phyloP scores from a whole-genome alignment of 345 rosid genomes.

The Brassica rapa region DNA sequence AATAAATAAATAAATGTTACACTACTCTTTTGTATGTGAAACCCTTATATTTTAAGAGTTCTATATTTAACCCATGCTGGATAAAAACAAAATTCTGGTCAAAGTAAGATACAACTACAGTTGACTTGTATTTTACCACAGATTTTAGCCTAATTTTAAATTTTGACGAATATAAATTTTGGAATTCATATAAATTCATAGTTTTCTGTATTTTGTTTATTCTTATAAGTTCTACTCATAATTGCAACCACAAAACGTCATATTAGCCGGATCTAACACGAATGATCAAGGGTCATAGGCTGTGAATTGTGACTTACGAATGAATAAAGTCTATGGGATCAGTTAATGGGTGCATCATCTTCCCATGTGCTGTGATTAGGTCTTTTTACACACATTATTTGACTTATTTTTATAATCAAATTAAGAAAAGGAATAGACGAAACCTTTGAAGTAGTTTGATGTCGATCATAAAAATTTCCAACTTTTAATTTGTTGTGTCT shows the following conservation, averaged over 20 bases:
- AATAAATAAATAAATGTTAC: no score
- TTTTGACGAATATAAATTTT: neutral
- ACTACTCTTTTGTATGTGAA: neutral
- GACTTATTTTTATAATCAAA: neutral
- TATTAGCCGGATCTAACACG: neutral
- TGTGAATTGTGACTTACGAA: conserved; percentile 16
- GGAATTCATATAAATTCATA: neutral
- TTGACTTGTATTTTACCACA: neutral
- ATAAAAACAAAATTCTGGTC: neutral
- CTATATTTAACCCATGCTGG: neutral
- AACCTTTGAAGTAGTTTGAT: neutral
- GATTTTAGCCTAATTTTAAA: neutral
- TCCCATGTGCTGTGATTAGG: conserved; percentile 34
- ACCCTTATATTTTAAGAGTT: neutral
- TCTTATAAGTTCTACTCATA: neutral
- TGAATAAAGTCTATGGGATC: conserved; percentile 15
- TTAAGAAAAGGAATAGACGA: neutral
- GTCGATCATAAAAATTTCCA: neutral
- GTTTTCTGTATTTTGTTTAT: neutral
- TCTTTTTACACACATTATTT: conserved; percentile 16
- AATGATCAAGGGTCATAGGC: conserved; percentile 2
- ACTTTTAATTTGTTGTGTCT: no score
- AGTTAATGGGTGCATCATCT: conserved; percentile 36
- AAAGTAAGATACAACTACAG: neutral
- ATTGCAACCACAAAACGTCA: neutral